A percentile compares a stretch with the other conserved stretches of the same genome.
Evolutionary conservation across 1,284 basidiomycete genomes (phyloP).

Genomic region (Retiboletus flavoniger): DNA sequence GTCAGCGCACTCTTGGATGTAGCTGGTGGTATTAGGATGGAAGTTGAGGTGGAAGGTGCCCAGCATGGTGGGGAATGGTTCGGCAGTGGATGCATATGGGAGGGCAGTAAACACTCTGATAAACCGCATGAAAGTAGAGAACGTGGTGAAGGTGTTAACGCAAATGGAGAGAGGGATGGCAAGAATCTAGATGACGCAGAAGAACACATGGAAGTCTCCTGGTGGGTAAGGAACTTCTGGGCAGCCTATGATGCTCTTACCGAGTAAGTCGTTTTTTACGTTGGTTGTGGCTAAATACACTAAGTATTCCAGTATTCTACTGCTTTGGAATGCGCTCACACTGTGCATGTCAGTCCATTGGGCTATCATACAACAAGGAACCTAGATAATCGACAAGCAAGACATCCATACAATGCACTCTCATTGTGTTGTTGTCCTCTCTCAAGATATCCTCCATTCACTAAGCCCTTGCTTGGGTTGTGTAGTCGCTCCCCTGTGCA

Average conservation of each 20-base stretch:
- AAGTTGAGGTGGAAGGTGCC: slow-evolving; percentile 83
- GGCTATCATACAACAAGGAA: slow-evolving; percentile 91
- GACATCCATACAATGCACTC: slow-evolving; percentile 80
- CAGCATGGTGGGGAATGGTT: slow-evolving; percentile 91
- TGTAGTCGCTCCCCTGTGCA: too few relatives aligned
- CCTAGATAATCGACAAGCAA: slow-evolving; percentile 93
- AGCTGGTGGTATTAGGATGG: slow-evolving; percentile 85
- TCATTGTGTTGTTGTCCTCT: slow-evolving; percentile 87
- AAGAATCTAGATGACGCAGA: slow-evolving; percentile 40
- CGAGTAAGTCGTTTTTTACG: slow-evolving; percentile 60
- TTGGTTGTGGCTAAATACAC: neutral
- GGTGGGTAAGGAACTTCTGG: slow-evolving; percentile 94
- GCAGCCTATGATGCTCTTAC: slow-evolving; percentile 85
- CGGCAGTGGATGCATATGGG: slow-evolving; percentile 68
- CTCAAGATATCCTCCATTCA: slow-evolving; percentile 62
- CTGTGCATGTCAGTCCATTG: slow-evolving; percentile 92
- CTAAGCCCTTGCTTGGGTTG: too few relatives aligned
- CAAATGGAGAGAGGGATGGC: slow-evolving; percentile 30
- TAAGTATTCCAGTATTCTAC: slow-evolving; percentile 52
- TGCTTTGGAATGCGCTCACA: slow-evolving; percentile 74
- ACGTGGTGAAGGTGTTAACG: slow-evolving; percentile 27
- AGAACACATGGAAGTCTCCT: slow-evolving; percentile 54
- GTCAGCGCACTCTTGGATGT: slow-evolving; percentile 87
- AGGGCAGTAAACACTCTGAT: slow-evolving; percentile 43
- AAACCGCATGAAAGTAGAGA: slow-evolving; percentile 44